Evolutionary conservation across 768 basidiomycete genomes (phyloP), one percentile per base, ranked within the genome.

Genomic region (Amanita brunnescens): DNA sequence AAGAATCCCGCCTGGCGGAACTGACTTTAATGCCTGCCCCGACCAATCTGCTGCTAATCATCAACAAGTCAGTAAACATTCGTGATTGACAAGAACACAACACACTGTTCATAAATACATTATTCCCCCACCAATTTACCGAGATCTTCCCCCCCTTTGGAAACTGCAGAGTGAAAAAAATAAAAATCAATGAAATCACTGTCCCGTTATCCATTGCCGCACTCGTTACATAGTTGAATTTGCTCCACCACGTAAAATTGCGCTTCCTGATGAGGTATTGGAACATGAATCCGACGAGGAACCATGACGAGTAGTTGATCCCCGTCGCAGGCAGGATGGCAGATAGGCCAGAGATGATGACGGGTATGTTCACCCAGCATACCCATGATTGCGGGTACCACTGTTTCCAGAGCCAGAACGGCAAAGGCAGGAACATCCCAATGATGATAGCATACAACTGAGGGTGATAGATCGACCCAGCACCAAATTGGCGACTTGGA

Each of bases 201-300:
- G 87, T 87, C 18, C 81, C 72, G 55, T 77, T 79, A 64, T 93
- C 91, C 70, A 91, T 59, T 49, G 89, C 91, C 20, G 87, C 85
- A 59, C 86, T 89, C 34, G 85, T 76, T 57, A 91, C 77, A 70
- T 92, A 91, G 67, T 93, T 94, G 70, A 91, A 93, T 69, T 91
- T 89, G 69, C 81, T 81, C 91, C 91, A 93, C 91, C 91, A 93
- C 24, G 80, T 78, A 65, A 90, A 90, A 61, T 84, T 82, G 57
- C 70, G 70, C 65, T 81, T 80, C 56, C 87, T 69, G 48, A 90
- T 73, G 50, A 84, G 60, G 64, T 84, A 91, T 62, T 91, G 95
- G 79, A 96, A 96, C 49, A 95, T 65, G n/a, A n/a, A n/a, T n/a
- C n/a, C n/a, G n/a, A n/a, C n/a, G n/a, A n/a, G n/a, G n/a, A n/a